Evolutionary conservation across 768 basidiomycete species (phyloP).

Genomic region (Lentinula sp.): DNA sequence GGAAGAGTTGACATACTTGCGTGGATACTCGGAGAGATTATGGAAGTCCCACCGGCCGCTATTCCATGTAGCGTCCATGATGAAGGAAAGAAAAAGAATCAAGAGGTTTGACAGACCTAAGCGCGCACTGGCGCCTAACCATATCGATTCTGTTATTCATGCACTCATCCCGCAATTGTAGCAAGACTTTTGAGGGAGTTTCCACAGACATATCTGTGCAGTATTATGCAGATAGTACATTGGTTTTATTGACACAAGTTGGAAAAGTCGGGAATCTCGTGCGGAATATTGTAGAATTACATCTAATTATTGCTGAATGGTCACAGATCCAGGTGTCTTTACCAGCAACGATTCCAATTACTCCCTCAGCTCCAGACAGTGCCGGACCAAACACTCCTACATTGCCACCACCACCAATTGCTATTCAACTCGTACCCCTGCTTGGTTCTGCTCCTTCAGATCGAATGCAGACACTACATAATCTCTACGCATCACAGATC

Average conservation of each 20-base stretch:
- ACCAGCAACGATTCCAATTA: conserved; percentile 54
- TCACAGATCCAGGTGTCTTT: conserved; percentile 75
- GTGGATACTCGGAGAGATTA: conserved; percentile 50
- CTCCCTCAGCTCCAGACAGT: conserved; percentile 30
- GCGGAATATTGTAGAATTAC: conserved; percentile 14
- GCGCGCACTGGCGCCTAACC: not conserved
- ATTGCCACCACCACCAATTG: conserved; percentile 59
- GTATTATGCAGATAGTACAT: conserved; percentile 67
- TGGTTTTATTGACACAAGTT: conserved; percentile 87
- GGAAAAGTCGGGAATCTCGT: conserved; percentile 90
- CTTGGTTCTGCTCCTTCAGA: conserved; percentile 71
- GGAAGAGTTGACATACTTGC: conserved; percentile 33
- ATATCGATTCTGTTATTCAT: conserved; percentile 11
- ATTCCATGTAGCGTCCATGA: conserved; percentile 41
- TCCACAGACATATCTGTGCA: conserved; percentile 76
- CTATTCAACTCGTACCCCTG: conserved; percentile 70
- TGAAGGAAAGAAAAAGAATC: not conserved
- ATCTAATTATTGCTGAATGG: conserved; percentile 8
- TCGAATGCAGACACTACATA: conserved; percentile 65
- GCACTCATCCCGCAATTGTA: conserved; percentile 44
- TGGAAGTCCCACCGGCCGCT: conserved; percentile 73
- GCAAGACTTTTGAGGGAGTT: conserved; percentile 45
- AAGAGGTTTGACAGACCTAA: not conserved
- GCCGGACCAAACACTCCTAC: conserved; percentile 25
- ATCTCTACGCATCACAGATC: conserved; percentile 81